phyloP scores from a whole-genome alignment of 768 basidiomycete genomes.

The Mycena chlorophos region DNA sequence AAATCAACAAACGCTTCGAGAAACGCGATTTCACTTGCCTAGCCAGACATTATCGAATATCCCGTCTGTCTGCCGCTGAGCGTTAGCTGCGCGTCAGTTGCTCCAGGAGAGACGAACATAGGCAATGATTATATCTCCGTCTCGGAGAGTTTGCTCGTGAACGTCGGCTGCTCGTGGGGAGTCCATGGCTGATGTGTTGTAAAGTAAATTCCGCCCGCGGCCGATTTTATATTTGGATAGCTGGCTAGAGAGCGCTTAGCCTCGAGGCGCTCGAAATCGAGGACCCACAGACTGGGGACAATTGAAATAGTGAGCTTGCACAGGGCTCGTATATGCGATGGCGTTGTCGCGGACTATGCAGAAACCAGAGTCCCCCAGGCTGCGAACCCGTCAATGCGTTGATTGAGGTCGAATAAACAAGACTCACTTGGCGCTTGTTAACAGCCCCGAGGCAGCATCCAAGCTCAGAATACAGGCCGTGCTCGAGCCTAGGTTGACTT shows the following conservation, averaged over 20 bases:
- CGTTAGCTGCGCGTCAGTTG: slow-evolving; percentile 1
- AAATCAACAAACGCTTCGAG: not conserved
- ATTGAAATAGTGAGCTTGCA: slow-evolving; percentile 59
- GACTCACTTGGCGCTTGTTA: slow-evolving; percentile 73
- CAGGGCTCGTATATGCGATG: slow-evolving; percentile 52
- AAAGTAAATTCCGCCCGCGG: slow-evolving; percentile 41
- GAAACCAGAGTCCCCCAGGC: slow-evolving; percentile 11
- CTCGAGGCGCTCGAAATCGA: slow-evolving; percentile 18
- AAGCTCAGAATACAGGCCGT: slow-evolving; percentile 77
- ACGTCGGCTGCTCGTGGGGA: slow-evolving; percentile 49
- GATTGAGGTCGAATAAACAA: slow-evolving; percentile 1
- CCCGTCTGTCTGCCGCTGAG: slow-evolving; percentile 47
- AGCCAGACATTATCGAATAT: slow-evolving; percentile 66
- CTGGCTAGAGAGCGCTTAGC: slow-evolving; percentile 41
- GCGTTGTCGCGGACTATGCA: slow-evolving; percentile 51
- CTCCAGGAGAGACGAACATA: slow-evolving; percentile 36
- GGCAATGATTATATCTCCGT: slow-evolving; percentile 54
- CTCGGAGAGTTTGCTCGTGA: slow-evolving; percentile 44
- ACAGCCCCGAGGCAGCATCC: slow-evolving; percentile 70
- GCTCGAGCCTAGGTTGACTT: slow-evolving; percentile 81
- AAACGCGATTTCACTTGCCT: not conserved
- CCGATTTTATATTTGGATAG: slow-evolving; percentile 54
- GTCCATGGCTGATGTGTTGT: slow-evolving; percentile 50
- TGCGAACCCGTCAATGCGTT: slow-evolving; percentile 9
- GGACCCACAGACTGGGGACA: slow-evolving; percentile 47